These are phyloP conservation scores for Plasmodium vivax DNA, from an alignment of 169 alveolate genomes.

Conservation along the genomic window DNA sequence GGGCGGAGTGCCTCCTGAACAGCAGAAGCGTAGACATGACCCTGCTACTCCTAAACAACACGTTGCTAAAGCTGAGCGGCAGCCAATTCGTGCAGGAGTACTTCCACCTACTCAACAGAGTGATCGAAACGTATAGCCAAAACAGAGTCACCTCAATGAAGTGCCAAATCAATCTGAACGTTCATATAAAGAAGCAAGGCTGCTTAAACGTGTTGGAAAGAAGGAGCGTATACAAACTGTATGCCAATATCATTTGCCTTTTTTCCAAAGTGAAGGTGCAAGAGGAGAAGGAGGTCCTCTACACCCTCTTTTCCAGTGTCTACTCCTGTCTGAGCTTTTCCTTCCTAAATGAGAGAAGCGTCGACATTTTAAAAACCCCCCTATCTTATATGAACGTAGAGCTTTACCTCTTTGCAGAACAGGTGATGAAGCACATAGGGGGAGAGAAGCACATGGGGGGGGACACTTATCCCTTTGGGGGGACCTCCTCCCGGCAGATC, in stretches of 20 bases:
- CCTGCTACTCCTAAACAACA: constrained; percentile 39
- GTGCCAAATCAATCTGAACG: constrained; percentile 41
- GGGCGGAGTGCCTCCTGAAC: neutral
- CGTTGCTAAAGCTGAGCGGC: constrained; percentile 14
- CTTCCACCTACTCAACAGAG: constrained; percentile 26
- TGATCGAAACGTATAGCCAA: constrained; percentile 41
- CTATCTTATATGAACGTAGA: constrained; percentile 68
- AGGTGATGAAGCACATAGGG: constrained; percentile 21
- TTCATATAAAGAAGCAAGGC: constrained; percentile 14
- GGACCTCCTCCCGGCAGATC: neutral
- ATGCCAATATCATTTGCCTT: constrained; percentile 60
- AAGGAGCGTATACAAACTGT: constrained; percentile 34
- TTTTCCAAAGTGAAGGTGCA: constrained; percentile 28
- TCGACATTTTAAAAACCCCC: constrained; percentile 43
- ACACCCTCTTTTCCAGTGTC: constrained; percentile 48
- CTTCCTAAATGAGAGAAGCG: constrained; percentile 6
- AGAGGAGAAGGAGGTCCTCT: constrained; percentile 31
- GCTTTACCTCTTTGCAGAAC: constrained; percentile 57
- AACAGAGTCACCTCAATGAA: constrained; percentile 26
- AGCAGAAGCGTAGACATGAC: constrained; percentile 17
- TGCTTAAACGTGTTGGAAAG: constrained; percentile 21
- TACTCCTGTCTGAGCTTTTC: constrained; percentile 43
- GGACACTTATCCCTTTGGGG: neutral
- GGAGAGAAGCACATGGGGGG: neutral
- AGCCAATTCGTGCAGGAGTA: constrained; percentile 40